Percentiles rank a stretch among this genome's conserved stretches.
These are phyloP conservation scores for Torulaspora gathmanii DNA, from an alignment of 805 yeast genomes.

Conservation along the genomic window DNA sequence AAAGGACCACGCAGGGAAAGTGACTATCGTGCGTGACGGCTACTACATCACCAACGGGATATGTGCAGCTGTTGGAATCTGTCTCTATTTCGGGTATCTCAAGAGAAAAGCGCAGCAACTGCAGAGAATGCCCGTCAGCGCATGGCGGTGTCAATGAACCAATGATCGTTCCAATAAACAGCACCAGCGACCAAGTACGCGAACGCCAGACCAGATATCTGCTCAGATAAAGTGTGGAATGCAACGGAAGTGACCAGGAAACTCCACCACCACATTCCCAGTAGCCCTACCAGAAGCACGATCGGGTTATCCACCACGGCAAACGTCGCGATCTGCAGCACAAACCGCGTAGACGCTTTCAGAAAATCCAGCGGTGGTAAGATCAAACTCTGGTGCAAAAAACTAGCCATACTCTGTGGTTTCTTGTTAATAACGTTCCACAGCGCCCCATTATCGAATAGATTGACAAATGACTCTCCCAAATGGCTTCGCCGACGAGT, in stretches of 20 bases:
- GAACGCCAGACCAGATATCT: conserved; percentile 61
- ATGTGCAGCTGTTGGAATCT: conserved; percentile 64
- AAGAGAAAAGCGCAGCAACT: conserved; percentile 55
- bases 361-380: conserved; percentile 12
- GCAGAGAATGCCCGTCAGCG: conserved; percentile 65
- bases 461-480: conserved; percentile 1
- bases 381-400: conserved; percentile 9
- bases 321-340: conserved; percentile 3
- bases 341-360: conserved; percentile 5
- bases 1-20: conserved; percentile 46
- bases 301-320: conserved; percentile 28
- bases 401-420: conserved; percentile 2
- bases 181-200: conserved; percentile 44
- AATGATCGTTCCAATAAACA: conserved; percentile 20
- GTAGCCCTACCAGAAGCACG: conserved; percentile 33
- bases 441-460: conserved; percentile 15
- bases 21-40: conserved; percentile 64
- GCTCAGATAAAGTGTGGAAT: conserved; percentile 78
- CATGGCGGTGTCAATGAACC: conserved; percentile 55
- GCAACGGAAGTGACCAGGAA: conserved; percentile 74
- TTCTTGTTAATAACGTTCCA: conserved; percentile 12
- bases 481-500: not conserved
- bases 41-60: conserved; percentile 71
- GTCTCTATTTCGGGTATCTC: conserved; percentile 62
- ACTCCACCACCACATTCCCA: conserved; percentile 78